Base-by-base conservation (phyloP, 73 alveolate species). In the Paramecium primaurelia region DNA sequence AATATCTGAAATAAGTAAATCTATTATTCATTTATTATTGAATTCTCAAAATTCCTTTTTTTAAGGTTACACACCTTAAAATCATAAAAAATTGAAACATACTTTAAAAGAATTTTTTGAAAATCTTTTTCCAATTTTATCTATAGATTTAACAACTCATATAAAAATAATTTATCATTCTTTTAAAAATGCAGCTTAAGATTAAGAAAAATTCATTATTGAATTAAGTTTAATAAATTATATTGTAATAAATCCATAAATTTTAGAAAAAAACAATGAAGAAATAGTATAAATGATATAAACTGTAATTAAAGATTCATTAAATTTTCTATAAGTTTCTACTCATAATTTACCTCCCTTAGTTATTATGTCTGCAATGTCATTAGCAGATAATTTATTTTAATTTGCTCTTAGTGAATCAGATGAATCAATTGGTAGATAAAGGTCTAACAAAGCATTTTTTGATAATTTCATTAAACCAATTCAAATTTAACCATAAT, bases 81-180 rank as follows among this genome's bases (percentile, higher is more conserved):
- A 75, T 75, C 49, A 32, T 4, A 75, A 75, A 20, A 75, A 75
- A 8, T 37, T 75, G 18, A 75, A 75, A 10, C 68, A 40, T 75
- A 45, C 88, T 16, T 36, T 75, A 40, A 75, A 75, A 40, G 88
- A 75, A 22, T 75, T 75, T 40, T 75, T 75, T 75, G 88, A 75
- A 22, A 34, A 40, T 22, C 59, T 75, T 3, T 75, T 75, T 40
- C 88, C 88, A 6, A 75, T 75, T 32, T 37, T 75, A 36, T 12
- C 42, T 18, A 20, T 75, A 10, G 88, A 75, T 75, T 37, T 75
- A 34, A 6, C 49, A 20, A 34, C 30, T 75, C 60, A 37, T 22
- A 37, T 75, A 0, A 75, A 75, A 3, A 37, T 37, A 40, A 40
- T 75, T 5, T 45, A 75, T n/a, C 37, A 75, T 75, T 34, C 88